Evolutionary conservation across 164 flowering plant species (phyloP).

Genomic region (Annona cherimola): DNA sequence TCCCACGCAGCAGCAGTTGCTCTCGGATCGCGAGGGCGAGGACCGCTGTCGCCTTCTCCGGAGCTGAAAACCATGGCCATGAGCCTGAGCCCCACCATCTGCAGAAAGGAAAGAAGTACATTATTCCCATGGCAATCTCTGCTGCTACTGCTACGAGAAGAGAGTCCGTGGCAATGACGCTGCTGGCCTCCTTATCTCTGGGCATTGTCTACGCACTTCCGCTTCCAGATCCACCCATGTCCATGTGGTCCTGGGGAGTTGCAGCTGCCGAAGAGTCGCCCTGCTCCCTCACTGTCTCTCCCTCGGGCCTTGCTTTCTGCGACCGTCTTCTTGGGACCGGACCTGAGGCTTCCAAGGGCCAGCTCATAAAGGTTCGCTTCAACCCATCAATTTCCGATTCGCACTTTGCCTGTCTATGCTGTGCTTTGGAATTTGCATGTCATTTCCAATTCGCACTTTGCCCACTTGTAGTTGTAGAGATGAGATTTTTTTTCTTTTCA

Average conservation of each 20-base stretch:
- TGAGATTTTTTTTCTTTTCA: too few species aligned
- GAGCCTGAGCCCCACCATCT: background rate
- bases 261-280: conserved; percentile 14
- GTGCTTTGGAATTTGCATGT: too few species aligned
- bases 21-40: background rate
- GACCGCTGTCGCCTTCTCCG: background rate
- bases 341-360: conserved; percentile 63
- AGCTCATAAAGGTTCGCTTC: conserved; percentile 62
- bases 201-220: conserved; percentile 2
- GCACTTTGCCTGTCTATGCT: too few species aligned
- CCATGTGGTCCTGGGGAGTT: background rate
- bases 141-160: background rate
- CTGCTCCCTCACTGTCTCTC: conserved; percentile 53
- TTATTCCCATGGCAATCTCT: too few species aligned
- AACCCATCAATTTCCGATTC: too few species aligned
- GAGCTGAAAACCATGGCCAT: background rate
- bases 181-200: background rate
- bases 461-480: too few species aligned
- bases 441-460: too few species aligned
- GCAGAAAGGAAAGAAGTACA: background rate
- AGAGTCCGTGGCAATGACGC: background rate
- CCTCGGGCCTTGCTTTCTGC: conserved; percentile 77
- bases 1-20: background rate
- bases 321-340: conserved; percentile 67
- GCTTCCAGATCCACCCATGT: background rate